Conservation (phyloP, 2,329 filamentous ascomycete genomes). For the Shiraia bambusicola region DNA sequence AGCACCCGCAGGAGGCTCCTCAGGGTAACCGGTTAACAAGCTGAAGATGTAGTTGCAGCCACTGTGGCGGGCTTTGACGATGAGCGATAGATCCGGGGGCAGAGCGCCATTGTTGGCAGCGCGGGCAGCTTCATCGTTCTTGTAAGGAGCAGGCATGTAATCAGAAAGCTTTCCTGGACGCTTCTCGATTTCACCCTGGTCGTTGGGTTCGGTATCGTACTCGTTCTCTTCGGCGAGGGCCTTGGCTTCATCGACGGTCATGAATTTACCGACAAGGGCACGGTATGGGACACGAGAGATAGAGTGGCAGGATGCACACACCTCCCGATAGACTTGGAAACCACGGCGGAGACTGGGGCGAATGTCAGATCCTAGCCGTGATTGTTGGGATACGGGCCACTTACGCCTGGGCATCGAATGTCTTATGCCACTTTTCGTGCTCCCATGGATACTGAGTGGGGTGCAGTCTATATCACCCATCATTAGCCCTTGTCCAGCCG, state of each 20-base stretch:
- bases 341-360: slow-evolving; percentile 81
- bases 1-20: slow-evolving; percentile 89
- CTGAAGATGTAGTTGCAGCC: slow-evolving; percentile 99
- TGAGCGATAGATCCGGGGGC: slow-evolving; percentile 94
- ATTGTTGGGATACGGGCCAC: slow-evolving; percentile 41
- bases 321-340: slow-evolving; percentile 99
- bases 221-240: slow-evolving; percentile 96
- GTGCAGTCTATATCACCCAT: slow-evolving; percentile 69
- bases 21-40: slow-evolving; percentile 94
- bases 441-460: slow-evolving; percentile 93
- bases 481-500: slow-evolving; percentile 30
- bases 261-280: slow-evolving; percentile 80
- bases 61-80: slow-evolving; percentile 95
- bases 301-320: slow-evolving; percentile 97
- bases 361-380: slow-evolving; percentile 3
- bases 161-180: slow-evolving; percentile 97
- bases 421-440: slow-evolving; percentile 87
- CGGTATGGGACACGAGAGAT: slow-evolving; percentile 93
- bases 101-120: slow-evolving; percentile 98
- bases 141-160: slow-evolving; percentile 92
- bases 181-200: slow-evolving; percentile 97
- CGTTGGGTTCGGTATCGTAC: slow-evolving; percentile 97
- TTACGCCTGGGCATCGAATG: slow-evolving; percentile 96
- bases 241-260: slow-evolving; percentile 98
- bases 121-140: slow-evolving; percentile 97